phyloP scores from a whole-genome alignment of 169 alveolate species.

The Babesia caballi region DNA sequence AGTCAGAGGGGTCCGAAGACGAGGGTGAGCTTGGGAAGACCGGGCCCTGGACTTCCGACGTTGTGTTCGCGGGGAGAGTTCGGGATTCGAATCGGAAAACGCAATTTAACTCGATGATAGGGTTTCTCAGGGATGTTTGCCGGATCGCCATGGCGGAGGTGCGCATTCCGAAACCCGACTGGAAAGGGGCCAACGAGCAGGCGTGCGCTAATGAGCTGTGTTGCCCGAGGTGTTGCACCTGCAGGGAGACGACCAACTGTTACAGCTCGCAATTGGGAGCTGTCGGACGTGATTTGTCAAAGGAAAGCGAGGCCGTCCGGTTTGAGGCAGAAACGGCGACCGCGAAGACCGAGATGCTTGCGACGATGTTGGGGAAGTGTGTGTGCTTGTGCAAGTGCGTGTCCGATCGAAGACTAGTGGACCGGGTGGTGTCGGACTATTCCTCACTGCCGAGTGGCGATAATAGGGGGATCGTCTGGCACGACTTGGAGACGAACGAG shows the following conservation, averaged over 20 bases:
- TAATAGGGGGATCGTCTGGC: constrained; percentile 51
- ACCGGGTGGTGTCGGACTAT: constrained; percentile 40
- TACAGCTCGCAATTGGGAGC: too few species aligned
- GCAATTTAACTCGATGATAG: constrained; percentile 2
- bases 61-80: neutral
- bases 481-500: constrained; percentile 35
- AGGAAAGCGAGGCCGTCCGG: neutral
- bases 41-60: constrained; percentile 58
- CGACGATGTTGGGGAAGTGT: constrained; percentile 43
- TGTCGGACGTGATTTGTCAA: too few species aligned
- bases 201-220: constrained; percentile 46
- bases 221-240: constrained; percentile 59
- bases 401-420: constrained; percentile 22
- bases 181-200: constrained; percentile 41
- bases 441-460: neutral
- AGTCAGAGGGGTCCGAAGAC: neutral
- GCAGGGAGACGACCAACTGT: neutral
- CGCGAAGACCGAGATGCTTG: constrained; percentile 40
- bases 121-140: constrained; percentile 48
- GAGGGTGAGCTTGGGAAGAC: constrained; percentile 11
- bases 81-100: constrained; percentile 22
- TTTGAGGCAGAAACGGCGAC: constrained; percentile 39
- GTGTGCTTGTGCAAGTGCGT: constrained; percentile 46
- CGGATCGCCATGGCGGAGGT: constrained; percentile 58
- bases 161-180: constrained; percentile 57